These are phyloP conservation scores for Termitomyces sp. DNA, from an alignment of 768 basidiomycete species.

Conservation along the genomic window DNA sequence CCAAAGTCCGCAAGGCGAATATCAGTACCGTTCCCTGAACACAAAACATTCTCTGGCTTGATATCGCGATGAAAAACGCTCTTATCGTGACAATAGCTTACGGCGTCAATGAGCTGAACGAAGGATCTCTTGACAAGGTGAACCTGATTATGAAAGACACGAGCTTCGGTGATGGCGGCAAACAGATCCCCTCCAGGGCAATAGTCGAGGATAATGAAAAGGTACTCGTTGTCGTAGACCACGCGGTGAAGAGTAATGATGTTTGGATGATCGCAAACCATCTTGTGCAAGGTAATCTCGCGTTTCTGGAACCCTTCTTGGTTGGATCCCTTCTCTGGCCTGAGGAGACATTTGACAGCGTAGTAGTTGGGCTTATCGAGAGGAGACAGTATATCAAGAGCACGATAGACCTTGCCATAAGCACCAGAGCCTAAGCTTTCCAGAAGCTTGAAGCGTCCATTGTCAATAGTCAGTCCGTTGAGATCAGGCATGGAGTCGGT, in stretches of 20 bases:
- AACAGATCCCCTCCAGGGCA: constrained; percentile 65
- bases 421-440: constrained; percentile 68
- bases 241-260: constrained; percentile 67
- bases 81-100: constrained; percentile 65
- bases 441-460: constrained; percentile 55
- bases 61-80: constrained; percentile 83
- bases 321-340: constrained; percentile 45
- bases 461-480: constrained; percentile 44
- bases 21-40: constrained; percentile 42
- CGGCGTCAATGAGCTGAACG: constrained; percentile 75
- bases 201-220: constrained; percentile 65
- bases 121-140: constrained; percentile 62
- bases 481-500: constrained; percentile 46
- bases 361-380: constrained; percentile 37
- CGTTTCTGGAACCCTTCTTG: constrained; percentile 57
- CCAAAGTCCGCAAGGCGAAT: constrained; percentile 79
- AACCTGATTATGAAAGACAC: constrained; percentile 51
- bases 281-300: constrained; percentile 58
- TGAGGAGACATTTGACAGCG: constrained; percentile 75
- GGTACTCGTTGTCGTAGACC: constrained; percentile 51
- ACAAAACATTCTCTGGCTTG: constrained; percentile 81
- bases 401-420: constrained; percentile 75
- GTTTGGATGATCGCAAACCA: constrained; percentile 50
- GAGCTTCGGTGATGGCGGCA: constrained; percentile 55
- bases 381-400: constrained; percentile 43